Evolutionary conservation across 345 rosid genomes (phyloP).

Genomic region (Sisymbrium altissimum): DNA sequence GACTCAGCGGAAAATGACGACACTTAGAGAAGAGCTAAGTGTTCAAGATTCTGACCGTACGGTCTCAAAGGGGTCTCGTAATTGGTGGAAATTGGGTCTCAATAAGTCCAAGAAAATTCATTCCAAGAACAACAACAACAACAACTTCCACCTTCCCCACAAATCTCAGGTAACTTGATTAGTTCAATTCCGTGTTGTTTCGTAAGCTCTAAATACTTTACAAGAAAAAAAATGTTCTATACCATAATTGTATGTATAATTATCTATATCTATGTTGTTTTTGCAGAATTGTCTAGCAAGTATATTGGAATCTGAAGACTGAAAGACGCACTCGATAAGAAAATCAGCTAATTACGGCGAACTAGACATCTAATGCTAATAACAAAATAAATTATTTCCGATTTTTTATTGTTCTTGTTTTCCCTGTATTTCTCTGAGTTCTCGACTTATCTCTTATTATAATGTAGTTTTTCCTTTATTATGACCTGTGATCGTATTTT

Average conservation of each 20-base stretch:
- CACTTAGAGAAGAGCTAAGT: constrained; percentile 60
- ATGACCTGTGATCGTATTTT: not conserved
- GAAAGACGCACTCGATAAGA: not conserved
- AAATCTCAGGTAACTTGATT: constrained; percentile 24
- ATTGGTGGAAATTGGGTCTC: constrained; percentile 36
- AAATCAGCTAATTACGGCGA: constrained; percentile 14
- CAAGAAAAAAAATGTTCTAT: not conserved
- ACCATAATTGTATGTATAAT: not conserved
- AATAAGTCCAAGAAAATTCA: constrained; percentile 29
- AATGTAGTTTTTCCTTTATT: not conserved
- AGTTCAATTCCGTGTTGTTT: not conserved
- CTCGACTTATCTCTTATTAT: not conserved
- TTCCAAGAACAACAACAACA: constrained; percentile 24
- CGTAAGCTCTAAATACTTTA: not conserved
- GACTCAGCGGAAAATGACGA: constrained; percentile 28
- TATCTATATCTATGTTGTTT: not conserved
- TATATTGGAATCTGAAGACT: constrained; percentile 35
- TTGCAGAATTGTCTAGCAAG: constrained; percentile 38
- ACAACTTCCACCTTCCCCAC: constrained; percentile 17
- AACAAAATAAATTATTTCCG: not conserved
- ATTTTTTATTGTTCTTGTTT: not conserved
- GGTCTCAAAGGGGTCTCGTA: constrained; percentile 26
- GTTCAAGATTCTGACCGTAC: constrained; percentile 37
- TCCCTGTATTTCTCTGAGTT: not conserved
- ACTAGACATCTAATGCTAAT: constrained; percentile 4